Percentiles rank a stretch among this genome's conserved stretches.
Evolutionary conservation across 306 rosid species (phyloP).

Genomic region (Mimosa pudica): DNA sequence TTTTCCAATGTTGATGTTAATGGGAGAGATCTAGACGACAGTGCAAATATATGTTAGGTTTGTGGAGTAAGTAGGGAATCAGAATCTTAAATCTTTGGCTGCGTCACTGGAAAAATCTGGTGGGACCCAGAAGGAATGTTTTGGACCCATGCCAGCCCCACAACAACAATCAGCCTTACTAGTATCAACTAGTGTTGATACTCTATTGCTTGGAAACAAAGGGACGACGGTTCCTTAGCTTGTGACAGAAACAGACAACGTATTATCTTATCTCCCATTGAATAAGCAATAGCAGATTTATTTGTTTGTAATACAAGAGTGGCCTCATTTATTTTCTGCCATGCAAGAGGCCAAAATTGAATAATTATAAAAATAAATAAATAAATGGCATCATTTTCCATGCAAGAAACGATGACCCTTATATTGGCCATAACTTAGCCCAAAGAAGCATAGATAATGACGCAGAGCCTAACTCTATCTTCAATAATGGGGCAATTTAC

Average conservation of each 20-base stretch:
- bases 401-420: neutral
- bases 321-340: neutral
- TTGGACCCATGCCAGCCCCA: neutral
- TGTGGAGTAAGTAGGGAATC: neutral
- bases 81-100: neutral
- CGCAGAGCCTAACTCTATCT: neutral
- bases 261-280: neutral
- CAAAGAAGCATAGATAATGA: neutral
- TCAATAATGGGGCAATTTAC: neutral
- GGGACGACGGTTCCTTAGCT: neutral
- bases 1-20: no score
- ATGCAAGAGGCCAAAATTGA: neutral
- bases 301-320: neutral
- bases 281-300: no score
- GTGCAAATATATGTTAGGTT: no score
- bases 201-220: neutral
- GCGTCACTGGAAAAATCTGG: neutral
- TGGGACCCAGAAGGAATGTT: neutral
- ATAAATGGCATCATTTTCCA: neutral
- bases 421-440: neutral
- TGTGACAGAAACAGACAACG: neutral
- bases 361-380: no score
- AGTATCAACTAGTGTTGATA: neutral
- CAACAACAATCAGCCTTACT: neutral
- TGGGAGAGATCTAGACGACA: no score